Base-by-base conservation (phyloP, 2,329 filamentous ascomycete species). In the Apiospora aurea region DNA sequence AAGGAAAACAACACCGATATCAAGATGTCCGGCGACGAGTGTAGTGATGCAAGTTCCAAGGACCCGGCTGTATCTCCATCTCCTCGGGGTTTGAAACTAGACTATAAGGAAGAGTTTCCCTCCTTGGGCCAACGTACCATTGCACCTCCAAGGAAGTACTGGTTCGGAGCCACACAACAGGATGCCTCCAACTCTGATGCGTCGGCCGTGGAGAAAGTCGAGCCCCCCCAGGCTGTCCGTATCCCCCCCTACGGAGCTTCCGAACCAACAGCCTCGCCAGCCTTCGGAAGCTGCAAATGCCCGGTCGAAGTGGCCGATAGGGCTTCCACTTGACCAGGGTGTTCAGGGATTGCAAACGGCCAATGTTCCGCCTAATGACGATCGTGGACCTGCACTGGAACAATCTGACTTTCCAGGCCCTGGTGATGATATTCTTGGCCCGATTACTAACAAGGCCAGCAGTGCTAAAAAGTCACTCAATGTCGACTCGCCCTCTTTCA, bases 401-500 rank as follows among this genome's bases (percentile, higher is more conserved):
- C 43, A 43, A 51, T 51, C 21, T 67, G 21, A 13, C 29, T 41
- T 16, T 24, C 10, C 24, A 41, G 29, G 11, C 1, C n/a, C 18
- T 24, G 16, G 51, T 14, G 16, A 46, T 29, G n/a, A 21, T 69
- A 68, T 44, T 71, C 66, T 34, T 29, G 24, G 44, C 46, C 34
- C 70, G 38, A 49, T 72, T 76, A 68, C 80, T 82, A 76, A 81
- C 74, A 75, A 14, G 67, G 67, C 64, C 74, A 80, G 78, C 72
- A 87, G 86, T 73, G 79, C 85, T 34, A 94, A 94, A 82, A 96
- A 95, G 82, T 87, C 92, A 41, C 87, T 99, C 76, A 99, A 97
- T 82, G 96, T 97, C 79, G 96, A 98, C 79, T 98, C 96, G 11
- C 96, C 96, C 16, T 94, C 96, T 67, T 99, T 99, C 81, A 98